Base-by-base conservation (phyloP, 2,329 filamentous ascomycete genomes). In the Aspergillus bombycis region DNA sequence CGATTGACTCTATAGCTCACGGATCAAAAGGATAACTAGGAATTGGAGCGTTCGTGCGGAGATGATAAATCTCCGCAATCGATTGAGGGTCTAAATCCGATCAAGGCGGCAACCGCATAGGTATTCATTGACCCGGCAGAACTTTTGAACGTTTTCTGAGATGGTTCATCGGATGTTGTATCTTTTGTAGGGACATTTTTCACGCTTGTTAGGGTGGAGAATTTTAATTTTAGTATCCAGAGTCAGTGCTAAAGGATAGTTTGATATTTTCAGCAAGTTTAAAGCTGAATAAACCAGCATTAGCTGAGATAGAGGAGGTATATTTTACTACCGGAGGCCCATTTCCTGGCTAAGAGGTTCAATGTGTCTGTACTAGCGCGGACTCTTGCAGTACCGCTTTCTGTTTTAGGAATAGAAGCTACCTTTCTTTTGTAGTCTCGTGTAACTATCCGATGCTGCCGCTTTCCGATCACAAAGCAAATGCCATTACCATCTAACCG, bases 231-330 rank as follows among this genome's bases (percentile, higher is more conserved):
- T 4, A 21, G 12, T 23, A 12, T 0, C 11, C 23, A 23, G 3
- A 3, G 3, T 2, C 0, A 8, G 1, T 46, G 11, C 4, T 16
- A 6, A 23, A 12, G 7, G 10, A 5, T 1, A 23, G 10, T 2
- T 46, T 5, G 23, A 12, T 23, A 46, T 8, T 23, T 1, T 23
- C 10, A 23, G 4, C 11, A 21, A 23, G 1, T 46, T 21, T 46
- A 10, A 46, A 5, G 9, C 11, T 46, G n/a, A 46, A 23, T 46
- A 12, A 2, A 16, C 21, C 5, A 14, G 6, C 4, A 23, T 46
- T 23, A 10, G 10, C 9, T 11, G n/a, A 46, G 43, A 14, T 23
- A 23, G n/a, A 46, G 19, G 43, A 23, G 43, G n/a, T 46, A 23
- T 23, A 23, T 4, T 11, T 23, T 23, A 21, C 43, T 11, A 46